Evolutionary conservation across 2,329 filamentous ascomycete species (phyloP), one percentile per base, ranked within the genome.

Genomic region (Calcarisporium arbuscula): DNA sequence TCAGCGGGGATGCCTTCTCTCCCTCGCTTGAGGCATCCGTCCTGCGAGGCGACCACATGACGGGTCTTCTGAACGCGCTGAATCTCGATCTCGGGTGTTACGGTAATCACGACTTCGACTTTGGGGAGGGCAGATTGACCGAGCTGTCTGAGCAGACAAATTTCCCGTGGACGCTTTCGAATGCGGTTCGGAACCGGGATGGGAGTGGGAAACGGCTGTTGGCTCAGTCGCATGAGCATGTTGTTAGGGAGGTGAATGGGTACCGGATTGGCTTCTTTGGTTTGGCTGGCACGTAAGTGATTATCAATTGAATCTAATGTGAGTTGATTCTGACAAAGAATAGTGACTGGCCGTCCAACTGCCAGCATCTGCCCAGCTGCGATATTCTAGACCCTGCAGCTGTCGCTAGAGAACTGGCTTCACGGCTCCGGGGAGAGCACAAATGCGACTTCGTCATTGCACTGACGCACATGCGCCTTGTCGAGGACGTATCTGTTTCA

Each of bases 361-460:
- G 44, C 20, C 20, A 41, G 32, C 23, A 36, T 30, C 18, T 44
- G 30, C 32, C 40, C 14, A 12, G 36, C 23, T 38, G 29, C 40
- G 20, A 39, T 15, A 21, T 46, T 31, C 11, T 32, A 20, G 43
- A 47, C 8, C 41, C 41, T 9, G 18, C 36, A 6, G 19, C 15
- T 5, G 31, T 35, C 6, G 35, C 39, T 8, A 32, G 32, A 8
- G 8, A 27, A 26, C 28, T 34, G 9, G 29, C 40, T 8, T 22
- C 16, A 2, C 42, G 37, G 28, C 33, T 45, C 15, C 32, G 43
- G 5, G 14, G 33, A 10, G 20, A 12, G 8, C 40, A 46, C 19
- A 30, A 36, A 14, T 51, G 49, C 22, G 43, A 50, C 25, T 19
- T 52, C 5, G 48, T 52, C 9, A 44, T 52, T 19, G 48, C 46